Conservation (phyloP, 1,284 basidiomycete species). For the Pulveroboletus sp. region DNA sequence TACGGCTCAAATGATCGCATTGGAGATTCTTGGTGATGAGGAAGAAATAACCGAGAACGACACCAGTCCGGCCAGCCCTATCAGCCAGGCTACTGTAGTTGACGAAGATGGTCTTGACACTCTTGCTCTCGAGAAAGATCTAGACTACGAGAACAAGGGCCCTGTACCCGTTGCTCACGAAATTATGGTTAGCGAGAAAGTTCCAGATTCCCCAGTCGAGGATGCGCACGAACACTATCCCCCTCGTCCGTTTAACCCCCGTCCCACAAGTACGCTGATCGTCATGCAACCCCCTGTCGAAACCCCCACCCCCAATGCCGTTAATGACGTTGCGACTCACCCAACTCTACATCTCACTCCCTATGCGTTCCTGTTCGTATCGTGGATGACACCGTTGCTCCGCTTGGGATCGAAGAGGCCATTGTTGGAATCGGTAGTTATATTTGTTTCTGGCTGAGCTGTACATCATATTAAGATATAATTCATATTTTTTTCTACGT, state of each 20-base stretch:
- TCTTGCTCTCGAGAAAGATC: conserved; percentile 2
- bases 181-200: conserved; percentile 2
- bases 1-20: conserved; percentile 23
- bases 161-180: neutral
- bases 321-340: conserved; percentile 24
- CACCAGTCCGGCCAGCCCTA: conserved; percentile 8
- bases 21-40: conserved; percentile 26
- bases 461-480: conserved; percentile 24
- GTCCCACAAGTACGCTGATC: conserved; percentile 23
- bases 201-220: neutral
- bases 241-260: neutral
- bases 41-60: conserved; percentile 16
- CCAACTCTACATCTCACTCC: conserved; percentile 19
- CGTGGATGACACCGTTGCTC: conserved; percentile 33
- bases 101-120: conserved; percentile 22
- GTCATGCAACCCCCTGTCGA: conserved; percentile 30
- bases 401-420: conserved; percentile 29
- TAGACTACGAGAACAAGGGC: conserved; percentile 9
- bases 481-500: conserved; percentile 7
- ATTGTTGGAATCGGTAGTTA: conserved; percentile 37
- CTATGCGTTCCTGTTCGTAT: conserved; percentile 24
- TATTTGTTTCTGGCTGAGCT: conserved; percentile 27
- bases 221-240: too few species aligned
- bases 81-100: conserved; percentile 25
- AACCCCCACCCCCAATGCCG: conserved; percentile 8